Evolutionary conservation across 2,329 filamentous ascomycete species (phyloP).

Genomic region (Pseudopyrenochaeta lycopersici): DNA sequence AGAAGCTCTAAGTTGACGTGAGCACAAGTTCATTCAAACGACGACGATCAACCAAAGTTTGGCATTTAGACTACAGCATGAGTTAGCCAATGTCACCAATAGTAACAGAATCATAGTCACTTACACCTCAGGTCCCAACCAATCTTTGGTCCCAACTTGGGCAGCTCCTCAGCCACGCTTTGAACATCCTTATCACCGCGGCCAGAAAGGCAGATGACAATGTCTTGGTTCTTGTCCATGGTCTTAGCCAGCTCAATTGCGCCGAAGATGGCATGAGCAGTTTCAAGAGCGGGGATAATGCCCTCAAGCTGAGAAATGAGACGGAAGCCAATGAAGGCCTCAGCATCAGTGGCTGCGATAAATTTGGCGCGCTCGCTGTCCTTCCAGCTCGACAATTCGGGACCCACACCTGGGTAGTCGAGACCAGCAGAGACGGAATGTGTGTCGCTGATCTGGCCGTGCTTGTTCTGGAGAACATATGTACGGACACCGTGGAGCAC

Average conservation of each 20-base stretch:
- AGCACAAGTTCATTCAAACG: no score
- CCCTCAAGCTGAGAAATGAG: conserved; percentile 88
- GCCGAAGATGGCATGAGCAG: conserved; percentile 89
- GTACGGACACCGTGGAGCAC: conserved; percentile 96
- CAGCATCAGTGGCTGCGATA: conserved; percentile 87
- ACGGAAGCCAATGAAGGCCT: conserved; percentile 89
- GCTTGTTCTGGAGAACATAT: conserved; percentile 90
- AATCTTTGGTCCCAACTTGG: conserved; percentile 87
- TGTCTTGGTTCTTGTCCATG: conserved; percentile 85
- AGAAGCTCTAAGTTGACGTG: no score
- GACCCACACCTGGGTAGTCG: conserved; percentile 96
- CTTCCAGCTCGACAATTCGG: conserved; percentile 93
- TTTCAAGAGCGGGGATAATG: conserved; percentile 95
- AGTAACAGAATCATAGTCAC: conserved; percentile 7
- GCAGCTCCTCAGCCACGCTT: conserved; percentile 94
- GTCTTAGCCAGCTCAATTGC: conserved; percentile 91
- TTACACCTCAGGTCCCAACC: conserved; percentile 71
- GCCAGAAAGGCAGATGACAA: conserved; percentile 93
- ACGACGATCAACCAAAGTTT: no score
- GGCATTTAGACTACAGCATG: conserved; percentile 30
- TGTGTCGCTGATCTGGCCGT: conserved; percentile 93
- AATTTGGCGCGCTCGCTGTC: conserved; percentile 87
- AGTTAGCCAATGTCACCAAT: conserved; percentile 23
- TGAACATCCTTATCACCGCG: conserved; percentile 98
- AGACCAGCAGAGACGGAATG: conserved; percentile 96